Evolutionary conservation across 148 eudicot species (phyloP).

Genomic region (Silene conica): DNA sequence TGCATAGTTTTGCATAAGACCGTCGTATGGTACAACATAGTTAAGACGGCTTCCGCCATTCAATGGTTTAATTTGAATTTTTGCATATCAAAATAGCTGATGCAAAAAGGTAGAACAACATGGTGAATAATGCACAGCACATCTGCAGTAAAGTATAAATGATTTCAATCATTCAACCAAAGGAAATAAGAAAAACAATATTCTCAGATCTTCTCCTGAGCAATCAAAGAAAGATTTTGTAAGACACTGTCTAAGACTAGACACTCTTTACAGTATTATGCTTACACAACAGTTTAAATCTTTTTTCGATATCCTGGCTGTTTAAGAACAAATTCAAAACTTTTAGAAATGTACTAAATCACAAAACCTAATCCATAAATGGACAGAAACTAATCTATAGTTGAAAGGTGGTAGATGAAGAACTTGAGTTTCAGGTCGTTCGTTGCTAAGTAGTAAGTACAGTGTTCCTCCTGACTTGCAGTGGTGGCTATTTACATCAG

Average conservation of each 20-base stretch:
- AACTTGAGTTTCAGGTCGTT: slow-evolving; percentile 2
- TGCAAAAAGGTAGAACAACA: not conserved
- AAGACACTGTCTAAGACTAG: slow-evolving; percentile 9
- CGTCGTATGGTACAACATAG: too few species aligned
- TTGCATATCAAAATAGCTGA: not conserved
- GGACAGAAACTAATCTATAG: not conserved
- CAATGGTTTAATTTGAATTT: too few species aligned
- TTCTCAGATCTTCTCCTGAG: not conserved
- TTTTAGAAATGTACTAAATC: slow-evolving; percentile 9
- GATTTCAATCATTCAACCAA: not conserved
- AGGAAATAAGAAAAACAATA: not conserved
- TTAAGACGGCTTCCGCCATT: not conserved
- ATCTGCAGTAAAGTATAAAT: not conserved
- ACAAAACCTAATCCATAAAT: slow-evolving; percentile 5
- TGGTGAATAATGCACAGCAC: not conserved
- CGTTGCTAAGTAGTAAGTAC: not conserved
- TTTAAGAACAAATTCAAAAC: slow-evolving; percentile 11
- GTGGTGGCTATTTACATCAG: slow-evolving; percentile 9
- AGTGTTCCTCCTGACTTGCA: slow-evolving; percentile 8
- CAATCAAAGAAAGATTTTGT: slow-evolving; percentile 7
- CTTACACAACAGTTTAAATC: not conserved
- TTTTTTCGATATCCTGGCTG: not conserved
- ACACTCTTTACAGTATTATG: slow-evolving; percentile 3
- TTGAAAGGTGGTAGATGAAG: not conserved
- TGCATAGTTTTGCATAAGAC: too few species aligned